Conservation (phyloP, 345 rosid species). For the Mangifera indica region DNA sequence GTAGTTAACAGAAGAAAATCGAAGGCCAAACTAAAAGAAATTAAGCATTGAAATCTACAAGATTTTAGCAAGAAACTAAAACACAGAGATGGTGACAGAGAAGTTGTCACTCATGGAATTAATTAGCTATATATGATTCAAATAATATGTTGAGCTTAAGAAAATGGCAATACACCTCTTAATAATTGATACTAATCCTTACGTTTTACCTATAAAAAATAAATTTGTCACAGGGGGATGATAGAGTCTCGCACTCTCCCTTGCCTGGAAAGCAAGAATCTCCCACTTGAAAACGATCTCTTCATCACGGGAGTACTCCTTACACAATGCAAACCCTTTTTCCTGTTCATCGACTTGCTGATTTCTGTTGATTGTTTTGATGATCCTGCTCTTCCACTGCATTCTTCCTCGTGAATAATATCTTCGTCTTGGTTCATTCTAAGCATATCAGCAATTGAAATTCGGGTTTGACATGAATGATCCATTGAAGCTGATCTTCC, state of each 20-base stretch:
- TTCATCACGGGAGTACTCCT: conserved; percentile 34
- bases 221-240: conserved; percentile 20
- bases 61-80: no score
- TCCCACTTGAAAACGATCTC: conserved; percentile 67
- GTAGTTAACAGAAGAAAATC: no score
- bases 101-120: no score
- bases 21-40: no score
- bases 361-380: conserved; percentile 31
- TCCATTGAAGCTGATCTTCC: conserved; percentile 60
- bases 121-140: no score
- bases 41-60: no score
- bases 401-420: conserved; percentile 23
- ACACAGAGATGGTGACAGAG: no score
- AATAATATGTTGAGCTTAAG: no score
- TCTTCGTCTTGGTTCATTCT: conserved; percentile 32
- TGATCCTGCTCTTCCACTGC: conserved; percentile 22
- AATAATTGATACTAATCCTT: neutral
- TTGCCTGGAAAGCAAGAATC: conserved; percentile 41
- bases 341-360: conserved; percentile 30
- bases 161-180: neutral
- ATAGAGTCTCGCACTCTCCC: conserved; percentile 28
- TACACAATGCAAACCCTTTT: conserved; percentile 25
- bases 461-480: conserved; percentile 39
- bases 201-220: neutral
- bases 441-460: conserved; percentile 45